Base-by-base conservation (phyloP, 2,329 filamentous ascomycete genomes). In the Neopestalotiopsis sp. region DNA sequence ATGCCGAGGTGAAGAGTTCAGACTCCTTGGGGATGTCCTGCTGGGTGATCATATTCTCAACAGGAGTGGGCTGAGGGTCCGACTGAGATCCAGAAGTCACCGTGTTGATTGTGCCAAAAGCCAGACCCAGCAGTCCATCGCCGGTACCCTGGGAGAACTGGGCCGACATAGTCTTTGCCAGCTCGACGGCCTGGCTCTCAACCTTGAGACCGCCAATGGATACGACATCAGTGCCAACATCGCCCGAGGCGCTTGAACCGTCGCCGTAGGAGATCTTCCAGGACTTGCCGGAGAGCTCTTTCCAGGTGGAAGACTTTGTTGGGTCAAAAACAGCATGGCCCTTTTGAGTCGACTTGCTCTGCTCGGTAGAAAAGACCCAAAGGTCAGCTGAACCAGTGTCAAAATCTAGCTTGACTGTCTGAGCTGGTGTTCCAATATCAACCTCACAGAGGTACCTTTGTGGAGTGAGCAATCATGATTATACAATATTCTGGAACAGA, bases 221-320 rank as follows among this genome's bases (percentile, higher is more conserved):
- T 40, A 94, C 79, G 30, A 81, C 83, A 72, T 94, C 91, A 17
- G 85, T 89, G 56, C 89, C 91, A 38, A 92, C 90, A 20, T 80
- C 83, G 32, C 91, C 91, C 7, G 87, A 90, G 1, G 91, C 91
- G 12, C 83, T 86, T n/a, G 90, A 92, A 10, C 85, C 84, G 76
- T 94, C 91, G 17, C 91, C 91, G 75, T 93, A 93, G 38, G 83
- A 81, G 74, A 93, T 92, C 77, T 88, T 81, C 91, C 90, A 94
- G 1, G 81, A 85, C 56, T 82, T 83, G 49, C 83, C 84, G 0
- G 77, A 72, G 20, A 82, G 71, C 10, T 79, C 75, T 76, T 89
- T 84, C 81, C 83, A 92, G 1, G 90, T 89, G 63, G 81, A 85
- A 3, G 90, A 93, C 74, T 90, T 88, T 60, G 77, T 80, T 2